Conservation (phyloP, 331 rosid species). For the Saraca asoca region DNA sequence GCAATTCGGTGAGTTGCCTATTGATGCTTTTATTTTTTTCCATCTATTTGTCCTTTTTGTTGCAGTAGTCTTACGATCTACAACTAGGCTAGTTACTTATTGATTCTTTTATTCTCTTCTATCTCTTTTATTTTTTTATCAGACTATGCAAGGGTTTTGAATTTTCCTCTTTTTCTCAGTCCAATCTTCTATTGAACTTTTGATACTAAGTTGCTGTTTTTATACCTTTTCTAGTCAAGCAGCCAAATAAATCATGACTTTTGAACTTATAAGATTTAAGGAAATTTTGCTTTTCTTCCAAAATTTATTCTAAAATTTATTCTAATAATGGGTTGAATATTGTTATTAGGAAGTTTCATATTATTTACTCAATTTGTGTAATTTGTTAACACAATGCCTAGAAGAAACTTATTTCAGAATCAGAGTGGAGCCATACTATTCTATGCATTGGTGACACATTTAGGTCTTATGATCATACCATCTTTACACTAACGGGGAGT, state of each 20-base stretch:
- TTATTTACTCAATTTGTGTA: slow-evolving; percentile 33
- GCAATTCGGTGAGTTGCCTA: slow-evolving; percentile 81
- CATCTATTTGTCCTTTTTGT: no score
- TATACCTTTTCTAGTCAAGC: slow-evolving; percentile 11
- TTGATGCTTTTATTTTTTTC: no score
- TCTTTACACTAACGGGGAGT: slow-evolving; percentile 4
- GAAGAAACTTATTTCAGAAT: slow-evolving; percentile 65
- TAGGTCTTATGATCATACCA: neutral
- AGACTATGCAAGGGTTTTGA: slow-evolving; percentile 8
- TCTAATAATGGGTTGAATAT: slow-evolving; percentile 20
- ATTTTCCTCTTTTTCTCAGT: slow-evolving; percentile 13
- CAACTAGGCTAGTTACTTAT: no score
- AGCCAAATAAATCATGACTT: slow-evolving; percentile 20
- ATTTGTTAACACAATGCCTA: slow-evolving; percentile 70
- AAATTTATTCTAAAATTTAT: no score
- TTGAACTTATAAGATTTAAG: neutral
- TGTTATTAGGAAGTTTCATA: slow-evolving; percentile 23
- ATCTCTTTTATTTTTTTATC: neutral
- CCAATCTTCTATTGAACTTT: no score
- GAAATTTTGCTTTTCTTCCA: slow-evolving; percentile 2
- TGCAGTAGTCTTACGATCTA: no score
- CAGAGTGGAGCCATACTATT: slow-evolving; percentile 67
- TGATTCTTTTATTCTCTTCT: slow-evolving; percentile 4
- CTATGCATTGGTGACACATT: slow-evolving; percentile 83
- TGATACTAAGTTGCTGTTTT: neutral